A percentile compares a stretch with the other conserved stretches of the same genome.
These are phyloP conservation scores for Megacollybia marginata DNA, from an alignment of 768 basidiomycete species.

Conservation along the genomic window DNA sequence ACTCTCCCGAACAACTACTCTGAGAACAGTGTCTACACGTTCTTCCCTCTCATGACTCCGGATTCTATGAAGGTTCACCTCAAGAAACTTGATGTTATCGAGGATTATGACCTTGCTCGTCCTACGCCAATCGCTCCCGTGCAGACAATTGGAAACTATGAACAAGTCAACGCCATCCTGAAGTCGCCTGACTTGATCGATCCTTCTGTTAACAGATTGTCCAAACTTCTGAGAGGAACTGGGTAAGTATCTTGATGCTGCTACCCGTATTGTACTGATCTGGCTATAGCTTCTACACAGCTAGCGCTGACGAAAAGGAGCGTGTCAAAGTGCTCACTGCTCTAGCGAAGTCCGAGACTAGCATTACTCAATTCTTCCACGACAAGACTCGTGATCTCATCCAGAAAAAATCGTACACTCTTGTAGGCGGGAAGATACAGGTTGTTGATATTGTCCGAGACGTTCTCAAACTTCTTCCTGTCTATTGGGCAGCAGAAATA, in stretches of 20 bases:
- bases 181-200: conserved; percentile 38
- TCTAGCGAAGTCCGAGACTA: conserved; percentile 38
- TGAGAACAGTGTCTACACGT: conserved; percentile 68
- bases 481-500: conserved; percentile 69
- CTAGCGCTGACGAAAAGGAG: conserved; percentile 40
- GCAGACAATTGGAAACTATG: conserved; percentile 36
- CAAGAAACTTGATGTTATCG: conserved; percentile 42
- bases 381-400: conserved; percentile 57
- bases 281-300: conserved; percentile 55
- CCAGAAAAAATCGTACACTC: conserved; percentile 38
- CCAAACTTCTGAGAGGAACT: conserved; percentile 45
- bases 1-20: conserved; percentile 64
- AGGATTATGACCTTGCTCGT: conserved; percentile 48
- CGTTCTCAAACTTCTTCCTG: conserved; percentile 57
- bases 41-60: conserved; percentile 87
- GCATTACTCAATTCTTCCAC: conserved; percentile 58
- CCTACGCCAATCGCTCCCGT: conserved; percentile 27
- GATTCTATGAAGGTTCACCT: conserved; percentile 55
- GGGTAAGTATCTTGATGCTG: conserved; percentile 36
- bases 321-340: conserved; percentile 39
- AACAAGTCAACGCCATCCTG: conserved; percentile 46
- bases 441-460: conserved; percentile 58
- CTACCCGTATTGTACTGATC: conserved; percentile 2
- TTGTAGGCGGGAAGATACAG: conserved; percentile 47
- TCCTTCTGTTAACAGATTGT: conserved; percentile 43